Conservation (phyloP, 2,329 filamentous ascomycete genomes). For the Neonectria sp. region DNA sequence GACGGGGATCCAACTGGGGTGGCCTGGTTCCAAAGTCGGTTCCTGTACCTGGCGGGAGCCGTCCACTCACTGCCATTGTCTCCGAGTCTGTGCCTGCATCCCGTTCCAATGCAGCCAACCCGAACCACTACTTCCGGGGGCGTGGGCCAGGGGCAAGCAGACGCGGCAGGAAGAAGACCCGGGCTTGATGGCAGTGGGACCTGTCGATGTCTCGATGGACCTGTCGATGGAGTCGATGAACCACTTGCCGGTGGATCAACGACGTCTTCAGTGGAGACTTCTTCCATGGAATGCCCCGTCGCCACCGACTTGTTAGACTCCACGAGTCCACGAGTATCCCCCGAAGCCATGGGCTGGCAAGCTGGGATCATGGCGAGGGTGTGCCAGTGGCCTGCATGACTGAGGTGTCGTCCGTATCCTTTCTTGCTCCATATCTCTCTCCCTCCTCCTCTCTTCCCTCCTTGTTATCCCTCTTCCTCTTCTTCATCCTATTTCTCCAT, state of each 20-base stretch:
- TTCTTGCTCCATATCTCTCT: slow-evolving; percentile 17
- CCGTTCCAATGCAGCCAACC: neutral
- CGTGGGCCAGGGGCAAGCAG: neutral
- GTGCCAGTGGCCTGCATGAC: slow-evolving; percentile 30
- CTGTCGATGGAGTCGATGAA: slow-evolving; percentile 22
- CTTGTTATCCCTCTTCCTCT: slow-evolving; percentile 10
- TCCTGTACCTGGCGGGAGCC: slow-evolving; percentile 20
- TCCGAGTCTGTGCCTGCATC: neutral
- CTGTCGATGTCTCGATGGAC: slow-evolving; percentile 22
- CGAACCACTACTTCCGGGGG: neutral
- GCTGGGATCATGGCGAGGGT: slow-evolving; percentile 26
- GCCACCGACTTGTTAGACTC: slow-evolving; percentile 18
- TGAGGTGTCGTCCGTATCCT: slow-evolving; percentile 33
- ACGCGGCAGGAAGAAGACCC: neutral
- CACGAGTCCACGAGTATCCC: slow-evolving; percentile 18
- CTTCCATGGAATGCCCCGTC: slow-evolving; percentile 26
- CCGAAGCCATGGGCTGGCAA: slow-evolving; percentile 14
- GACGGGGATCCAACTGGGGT: slow-evolving; percentile 19
- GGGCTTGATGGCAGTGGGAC: slow-evolving; percentile 6
- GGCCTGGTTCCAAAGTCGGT: slow-evolving; percentile 2
- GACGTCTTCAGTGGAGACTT: slow-evolving; percentile 26
- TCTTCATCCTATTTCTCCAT: slow-evolving; percentile 4
- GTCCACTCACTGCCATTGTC: slow-evolving; percentile 10
- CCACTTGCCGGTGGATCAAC: slow-evolving; percentile 16
- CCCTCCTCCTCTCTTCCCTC: slow-evolving; percentile 21